These are phyloP conservation scores for Neovahlkampfia damariscottae DNA, from an alignment of 78 protist species.

Conservation along the genomic window DNA sequence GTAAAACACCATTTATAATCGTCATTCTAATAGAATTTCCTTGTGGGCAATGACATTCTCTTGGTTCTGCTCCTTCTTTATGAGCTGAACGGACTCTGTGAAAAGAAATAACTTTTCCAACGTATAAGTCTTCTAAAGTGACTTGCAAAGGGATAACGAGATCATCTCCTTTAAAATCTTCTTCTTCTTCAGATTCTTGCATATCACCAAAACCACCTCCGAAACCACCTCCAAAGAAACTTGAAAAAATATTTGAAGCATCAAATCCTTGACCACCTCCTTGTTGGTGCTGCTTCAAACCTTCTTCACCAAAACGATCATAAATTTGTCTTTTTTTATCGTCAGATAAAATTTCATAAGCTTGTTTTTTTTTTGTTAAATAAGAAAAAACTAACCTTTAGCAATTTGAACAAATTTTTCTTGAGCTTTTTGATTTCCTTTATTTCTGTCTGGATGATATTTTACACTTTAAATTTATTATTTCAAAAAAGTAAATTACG, in stretches of 20 bases:
- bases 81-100: not conserved
- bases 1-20: not conserved
- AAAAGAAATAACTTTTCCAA: slow-evolving; percentile 26
- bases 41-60: not conserved
- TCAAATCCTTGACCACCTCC: slow-evolving; percentile 32
- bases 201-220: slow-evolving; percentile 15
- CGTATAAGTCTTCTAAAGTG: slow-evolving; percentile 56
- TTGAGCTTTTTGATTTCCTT: slow-evolving; percentile 34
- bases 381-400: slow-evolving; percentile 73
- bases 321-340: slow-evolving; percentile 59
- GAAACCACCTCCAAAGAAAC: slow-evolving; percentile 13
- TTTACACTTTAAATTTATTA: no score
- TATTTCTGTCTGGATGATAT: slow-evolving; percentile 91
- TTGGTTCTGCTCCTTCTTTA: not conserved
- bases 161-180: slow-evolving; percentile 48
- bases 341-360: slow-evolving; percentile 79
- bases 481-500: no score
- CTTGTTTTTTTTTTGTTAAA: slow-evolving; percentile 66
- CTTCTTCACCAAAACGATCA: slow-evolving; percentile 84
- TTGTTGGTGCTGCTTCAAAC: slow-evolving; percentile 40
- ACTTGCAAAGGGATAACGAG: slow-evolving; percentile 35
- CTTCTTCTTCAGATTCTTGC: slow-evolving; percentile 24
- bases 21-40: not conserved
- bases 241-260: not conserved
- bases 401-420: slow-evolving; percentile 80